Base-by-base conservation (phyloP, 2,329 filamentous ascomycete species). In the Aspergillus transmontanensis region DNA sequence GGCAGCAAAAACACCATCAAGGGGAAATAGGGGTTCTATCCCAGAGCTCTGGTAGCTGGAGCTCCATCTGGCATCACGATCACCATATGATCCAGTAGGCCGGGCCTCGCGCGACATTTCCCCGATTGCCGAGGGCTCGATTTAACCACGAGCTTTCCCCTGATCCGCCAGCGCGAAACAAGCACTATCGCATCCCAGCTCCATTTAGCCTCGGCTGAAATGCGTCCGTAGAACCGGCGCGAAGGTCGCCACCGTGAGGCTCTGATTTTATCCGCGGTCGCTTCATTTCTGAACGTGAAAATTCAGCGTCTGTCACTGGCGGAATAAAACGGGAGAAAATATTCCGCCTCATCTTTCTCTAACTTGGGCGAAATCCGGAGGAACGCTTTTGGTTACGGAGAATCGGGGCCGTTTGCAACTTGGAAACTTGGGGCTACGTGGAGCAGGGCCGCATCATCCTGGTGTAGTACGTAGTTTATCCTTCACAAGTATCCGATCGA, bases 241-340 rank as follows among this genome's bases (percentile, higher is more conserved):
- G 6, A 34, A n/a, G 9, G 19, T 28, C 26, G 48, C n/a, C 19
- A 39, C 45, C 4, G 32, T 54, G 51, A 55, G 51, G 51, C 51
- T 55, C 51, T 21, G 19, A n/a, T 34, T 48, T 50, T 58, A 48
- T 48, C 43, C 57, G 43, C 30, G 26, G 45, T 21, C 34, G 34
- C 14, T 36, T 36, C 14, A 36, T 36, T 16, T 14, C 6, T 16
- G 34, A 51, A 19, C 28, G 26, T 32, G 48, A 32, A 19, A 30
- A 51, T 51, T 26, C 19, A 26, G 30, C 32, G 6, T 14, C 6
- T 55, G 32, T 55, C 1, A 55, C 45, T 59, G 48, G 46, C 58
- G 58, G 46, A 51, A 48, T 45, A 54, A 51, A 32, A 59, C 58
- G 58, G 58, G 39, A 59, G 48, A 45, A 59, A 59, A 39, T 41